These are phyloP conservation scores for Pythium aristosporum DNA, from an alignment of 352 stramenopile genomes.

Conservation along the genomic window DNA sequence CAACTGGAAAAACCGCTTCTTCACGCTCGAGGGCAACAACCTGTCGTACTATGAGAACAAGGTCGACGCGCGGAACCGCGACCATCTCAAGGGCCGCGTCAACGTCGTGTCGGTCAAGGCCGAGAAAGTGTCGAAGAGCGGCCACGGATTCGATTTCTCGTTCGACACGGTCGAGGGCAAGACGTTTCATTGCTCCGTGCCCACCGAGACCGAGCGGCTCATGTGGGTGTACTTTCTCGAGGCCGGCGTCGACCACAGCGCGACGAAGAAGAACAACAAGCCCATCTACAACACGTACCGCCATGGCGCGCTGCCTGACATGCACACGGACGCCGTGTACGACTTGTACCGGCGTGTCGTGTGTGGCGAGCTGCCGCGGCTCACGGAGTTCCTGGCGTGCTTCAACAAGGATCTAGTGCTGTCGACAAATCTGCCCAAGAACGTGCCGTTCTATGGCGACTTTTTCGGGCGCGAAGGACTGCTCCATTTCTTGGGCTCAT, in stretches of 20 bases:
- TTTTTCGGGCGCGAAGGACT: slow-evolving; percentile 86
- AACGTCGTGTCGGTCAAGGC: slow-evolving; percentile 74
- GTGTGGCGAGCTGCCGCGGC: slow-evolving; percentile 42
- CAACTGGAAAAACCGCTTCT: slow-evolving; percentile 89
- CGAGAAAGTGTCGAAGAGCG: slow-evolving; percentile 77
- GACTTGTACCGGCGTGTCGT: slow-evolving; percentile 73
- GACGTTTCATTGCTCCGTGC: slow-evolving; percentile 78
- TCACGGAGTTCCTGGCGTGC: slow-evolving; percentile 76
- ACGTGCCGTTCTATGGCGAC: slow-evolving; percentile 71
- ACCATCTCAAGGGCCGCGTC: slow-evolving; percentile 83
- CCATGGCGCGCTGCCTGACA: slow-evolving; percentile 65
- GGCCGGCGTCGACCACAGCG: slow-evolving; percentile 72
- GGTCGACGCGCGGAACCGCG: slow-evolving; percentile 83
- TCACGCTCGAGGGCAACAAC: slow-evolving; percentile 85
- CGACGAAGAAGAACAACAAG: slow-evolving; percentile 85
- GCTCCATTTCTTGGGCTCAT: slow-evolving; percentile 73
- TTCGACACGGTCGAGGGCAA: slow-evolving; percentile 86
- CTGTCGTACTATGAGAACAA: slow-evolving; percentile 90
- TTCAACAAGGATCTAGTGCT: slow-evolving; percentile 91
- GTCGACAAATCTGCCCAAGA: slow-evolving; percentile 79
- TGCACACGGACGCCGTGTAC: slow-evolving; percentile 77
- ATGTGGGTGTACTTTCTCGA: slow-evolving; percentile 87
- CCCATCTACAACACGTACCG: slow-evolving; percentile 80
- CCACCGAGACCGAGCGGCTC: slow-evolving; percentile 79
- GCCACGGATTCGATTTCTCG: slow-evolving; percentile 81